These are phyloP conservation scores for Eutrema heterophyllum DNA, from an alignment of 345 rosid species.

Conservation along the genomic window DNA sequence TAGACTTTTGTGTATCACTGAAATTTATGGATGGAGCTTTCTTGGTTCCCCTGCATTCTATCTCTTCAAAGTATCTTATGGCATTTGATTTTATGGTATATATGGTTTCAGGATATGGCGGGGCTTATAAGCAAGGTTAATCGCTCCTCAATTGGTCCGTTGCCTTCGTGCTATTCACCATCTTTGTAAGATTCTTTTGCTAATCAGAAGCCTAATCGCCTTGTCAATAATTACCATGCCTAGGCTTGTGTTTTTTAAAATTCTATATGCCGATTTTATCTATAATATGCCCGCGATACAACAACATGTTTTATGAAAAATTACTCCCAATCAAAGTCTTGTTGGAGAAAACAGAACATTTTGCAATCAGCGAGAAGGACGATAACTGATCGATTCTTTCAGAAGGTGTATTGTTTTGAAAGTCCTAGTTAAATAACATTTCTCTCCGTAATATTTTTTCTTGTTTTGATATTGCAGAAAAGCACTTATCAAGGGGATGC, in stretches of 20 bases:
- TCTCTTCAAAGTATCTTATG: not conserved
- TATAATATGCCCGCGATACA: not conserved
- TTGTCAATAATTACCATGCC: not conserved
- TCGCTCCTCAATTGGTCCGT: constrained; percentile 91
- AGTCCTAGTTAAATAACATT: not conserved
- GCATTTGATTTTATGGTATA: constrained; percentile 16
- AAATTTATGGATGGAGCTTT: not conserved
- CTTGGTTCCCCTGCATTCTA: not conserved
- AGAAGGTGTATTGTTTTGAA: not conserved
- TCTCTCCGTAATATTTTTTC: not conserved
- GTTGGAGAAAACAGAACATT: not conserved
- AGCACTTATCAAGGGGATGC: constrained; percentile 86
- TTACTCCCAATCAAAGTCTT: not conserved
- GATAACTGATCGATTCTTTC: not conserved
- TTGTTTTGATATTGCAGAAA: constrained; percentile 52
- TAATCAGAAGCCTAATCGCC: not conserved
- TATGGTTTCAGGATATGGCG: constrained; percentile 86
- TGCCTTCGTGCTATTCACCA: constrained; percentile 93
- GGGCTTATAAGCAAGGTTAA: constrained; percentile 98
- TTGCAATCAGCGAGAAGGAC: not conserved
- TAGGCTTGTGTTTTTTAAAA: not conserved
- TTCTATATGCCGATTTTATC: not conserved
- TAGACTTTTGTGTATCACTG: not conserved
- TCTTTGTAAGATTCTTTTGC: constrained; percentile 60
- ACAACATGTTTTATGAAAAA: not conserved